A percentile compares a stretch with the other conserved stretches of the same genome.
These are phyloP conservation scores for Kwoniella botswanensis DNA, from an alignment of 768 basidiomycete species.

Conservation along the genomic window DNA sequence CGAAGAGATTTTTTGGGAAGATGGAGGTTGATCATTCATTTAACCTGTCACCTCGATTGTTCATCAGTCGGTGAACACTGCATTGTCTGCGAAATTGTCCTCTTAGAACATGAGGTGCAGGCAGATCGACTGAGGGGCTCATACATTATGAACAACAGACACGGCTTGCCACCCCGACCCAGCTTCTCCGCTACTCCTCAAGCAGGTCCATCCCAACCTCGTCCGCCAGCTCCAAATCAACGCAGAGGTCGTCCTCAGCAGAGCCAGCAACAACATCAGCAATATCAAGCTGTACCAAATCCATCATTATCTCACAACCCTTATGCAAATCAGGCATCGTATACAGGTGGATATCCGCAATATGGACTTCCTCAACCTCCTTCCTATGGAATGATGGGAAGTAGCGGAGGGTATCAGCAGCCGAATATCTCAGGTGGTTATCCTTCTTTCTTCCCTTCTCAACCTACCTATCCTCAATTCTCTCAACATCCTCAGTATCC, in stretches of 20 bases:
- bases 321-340: neutral
- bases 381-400: neutral
- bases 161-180: conserved; percentile 23
- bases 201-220: conserved; percentile 20
- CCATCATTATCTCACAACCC: neutral
- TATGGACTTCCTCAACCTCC: neutral
- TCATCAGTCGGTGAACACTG: neutral
- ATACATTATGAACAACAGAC: conserved; percentile 16
- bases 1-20: neutral
- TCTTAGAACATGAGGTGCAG: neutral
- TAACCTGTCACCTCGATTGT: neutral
- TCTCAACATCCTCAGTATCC: neutral
- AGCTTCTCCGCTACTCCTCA: conserved; percentile 11
- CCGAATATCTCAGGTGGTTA: conserved; percentile 14
- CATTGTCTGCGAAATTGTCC: neutral
- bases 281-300: neutral
- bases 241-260: neutral
- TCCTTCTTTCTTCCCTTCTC: neutral
- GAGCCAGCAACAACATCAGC: neutral
- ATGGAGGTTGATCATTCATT: neutral
- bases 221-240: conserved; percentile 3
- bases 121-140: too few species aligned
- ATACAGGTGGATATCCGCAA: neutral
- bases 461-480: conserved; percentile 3
- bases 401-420: conserved; percentile 13